phyloP scores from a whole-genome alignment of 2,329 filamentous ascomycete species.

The Neurospora sp. region DNA sequence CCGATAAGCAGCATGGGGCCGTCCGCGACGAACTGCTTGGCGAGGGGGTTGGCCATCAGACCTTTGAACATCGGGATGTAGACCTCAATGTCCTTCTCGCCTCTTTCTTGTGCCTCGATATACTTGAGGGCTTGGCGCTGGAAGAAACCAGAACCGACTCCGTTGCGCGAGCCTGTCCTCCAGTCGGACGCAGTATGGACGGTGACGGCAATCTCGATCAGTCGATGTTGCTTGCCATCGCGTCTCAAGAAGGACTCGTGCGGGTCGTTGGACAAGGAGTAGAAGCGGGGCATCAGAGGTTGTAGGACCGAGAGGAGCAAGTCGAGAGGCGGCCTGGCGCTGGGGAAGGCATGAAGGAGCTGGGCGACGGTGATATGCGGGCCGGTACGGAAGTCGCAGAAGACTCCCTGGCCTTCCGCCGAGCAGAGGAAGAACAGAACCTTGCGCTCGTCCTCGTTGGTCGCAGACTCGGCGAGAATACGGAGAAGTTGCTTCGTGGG shows the following conservation, averaged over 20 bases:
- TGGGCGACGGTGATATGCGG: constrained; percentile 79
- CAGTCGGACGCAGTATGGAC: constrained; percentile 82
- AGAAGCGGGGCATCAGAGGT: constrained; percentile 94
- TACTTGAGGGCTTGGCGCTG: constrained; percentile 71
- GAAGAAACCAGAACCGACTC: constrained; percentile 87
- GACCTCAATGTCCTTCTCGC: constrained; percentile 48
- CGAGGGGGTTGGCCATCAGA: constrained; percentile 92
- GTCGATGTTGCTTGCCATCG: constrained; percentile 60
- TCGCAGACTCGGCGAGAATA: constrained; percentile 74
- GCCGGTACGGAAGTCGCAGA: constrained; percentile 89
- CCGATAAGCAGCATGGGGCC: constrained; percentile 97
- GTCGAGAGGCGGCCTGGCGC: constrained; percentile 77
- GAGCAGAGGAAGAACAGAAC: constrained; percentile 79
- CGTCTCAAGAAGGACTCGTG: constrained; percentile 62
- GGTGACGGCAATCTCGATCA: constrained; percentile 95
- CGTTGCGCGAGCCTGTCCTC: constrained; percentile 61
- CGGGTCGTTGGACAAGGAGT: constrained; percentile 93
- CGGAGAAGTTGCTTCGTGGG: constrained; percentile 83
- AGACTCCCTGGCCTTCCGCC: constrained; percentile 80
- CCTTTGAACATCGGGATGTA: constrained; percentile 96
- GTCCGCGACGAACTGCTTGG: constrained; percentile 82
- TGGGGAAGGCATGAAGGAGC: constrained; percentile 85
- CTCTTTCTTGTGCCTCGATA: constrained; percentile 55
- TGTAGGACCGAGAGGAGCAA: constrained; percentile 69
- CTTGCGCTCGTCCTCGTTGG: constrained; percentile 74